Base-by-base conservation (phyloP, 805 yeast genomes). In the Nematodospora valgi region DNA sequence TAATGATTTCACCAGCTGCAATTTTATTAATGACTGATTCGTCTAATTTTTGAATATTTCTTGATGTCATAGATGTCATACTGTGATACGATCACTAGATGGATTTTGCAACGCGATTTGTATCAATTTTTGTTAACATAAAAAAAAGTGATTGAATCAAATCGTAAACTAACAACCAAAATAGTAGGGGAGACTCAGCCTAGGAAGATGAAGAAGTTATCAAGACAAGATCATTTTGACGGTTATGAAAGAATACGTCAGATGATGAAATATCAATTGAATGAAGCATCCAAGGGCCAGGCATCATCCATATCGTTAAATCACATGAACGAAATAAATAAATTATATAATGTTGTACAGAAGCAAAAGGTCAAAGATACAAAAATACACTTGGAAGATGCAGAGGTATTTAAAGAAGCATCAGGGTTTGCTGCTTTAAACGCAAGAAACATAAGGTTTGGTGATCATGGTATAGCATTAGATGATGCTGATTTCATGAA, bases 1-100 rank as follows among this genome's bases (percentile, higher is more conserved):
- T 74, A 38, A 93, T 86, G 59, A 93, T 86, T 62, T 93, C 98
- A 0, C 98, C 98, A 1, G 98, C 98, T 0, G 98, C 98, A 18
- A 93, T 93, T 42, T 82, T 76, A 56, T 88, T 89, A 32, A 93
- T 85, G 14, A 89, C 97, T 2, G 76, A 56, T 11, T 64, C 64
- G 29, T 82, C 93, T 16, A 91, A 70, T 12, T 75, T 39, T 16
- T 32, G 38, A 5, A 49, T 48, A 11, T 27, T 25, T 35, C 30
- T 21, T 15, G 20, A 23, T 26, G 8, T 21, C 29, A 13, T 29
- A 13, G 9, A 6, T 6, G 27, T 24, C 14, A n/a, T n/a, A n/a
- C n/a, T n/a, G n/a, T n/a, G 23, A n/a, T n/a, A n/a, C n/a, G n/a
- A n/a, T n/a, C n/a, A n/a, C n/a, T n/a, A n/a, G n/a, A 25, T 8